phyloP scores from a whole-genome alignment of 2,329 filamentous ascomycete species.

The Ceratocystis lukuohia region DNA sequence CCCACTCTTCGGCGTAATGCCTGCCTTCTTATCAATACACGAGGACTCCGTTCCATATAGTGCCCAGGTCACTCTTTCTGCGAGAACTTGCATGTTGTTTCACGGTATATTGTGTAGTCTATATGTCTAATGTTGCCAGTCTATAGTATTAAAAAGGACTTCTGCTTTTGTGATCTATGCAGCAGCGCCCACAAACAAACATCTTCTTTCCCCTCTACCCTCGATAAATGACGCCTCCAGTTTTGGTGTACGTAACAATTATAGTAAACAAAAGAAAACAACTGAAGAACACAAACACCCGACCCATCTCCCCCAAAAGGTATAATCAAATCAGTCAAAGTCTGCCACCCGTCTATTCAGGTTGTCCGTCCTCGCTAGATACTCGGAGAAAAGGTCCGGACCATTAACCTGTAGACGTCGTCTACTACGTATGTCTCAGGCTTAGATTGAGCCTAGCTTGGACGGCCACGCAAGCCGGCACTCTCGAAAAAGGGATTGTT shows the following conservation, averaged over 20 bases:
- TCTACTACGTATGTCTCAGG: too few relatives aligned
- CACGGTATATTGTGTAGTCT: conserved; percentile 17
- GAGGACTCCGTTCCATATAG: neutral
- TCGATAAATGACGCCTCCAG: conserved; percentile 1
- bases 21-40: too few relatives aligned
- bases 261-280: neutral
- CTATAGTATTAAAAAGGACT: conserved; percentile 16
- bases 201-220: neutral
- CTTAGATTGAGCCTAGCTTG: neutral
- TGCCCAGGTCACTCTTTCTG: neutral
- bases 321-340: neutral
- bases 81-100: neutral
- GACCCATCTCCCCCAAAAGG: neutral
- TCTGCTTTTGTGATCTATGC: conserved; percentile 10
- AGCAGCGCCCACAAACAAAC: neutral
- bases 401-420: too few relatives aligned
- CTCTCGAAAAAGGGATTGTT: too few relatives aligned
- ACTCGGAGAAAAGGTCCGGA: too few relatives aligned
- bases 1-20: neutral
- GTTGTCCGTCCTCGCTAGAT: neutral
- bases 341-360: neutral
- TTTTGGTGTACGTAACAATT: neutral
- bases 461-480: neutral
- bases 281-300: neutral
- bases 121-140: conserved; percentile 18